These are phyloP conservation scores for Helichrysum umbraculigerum DNA, from an alignment of 129 eudicot species.

Conservation along the genomic window DNA sequence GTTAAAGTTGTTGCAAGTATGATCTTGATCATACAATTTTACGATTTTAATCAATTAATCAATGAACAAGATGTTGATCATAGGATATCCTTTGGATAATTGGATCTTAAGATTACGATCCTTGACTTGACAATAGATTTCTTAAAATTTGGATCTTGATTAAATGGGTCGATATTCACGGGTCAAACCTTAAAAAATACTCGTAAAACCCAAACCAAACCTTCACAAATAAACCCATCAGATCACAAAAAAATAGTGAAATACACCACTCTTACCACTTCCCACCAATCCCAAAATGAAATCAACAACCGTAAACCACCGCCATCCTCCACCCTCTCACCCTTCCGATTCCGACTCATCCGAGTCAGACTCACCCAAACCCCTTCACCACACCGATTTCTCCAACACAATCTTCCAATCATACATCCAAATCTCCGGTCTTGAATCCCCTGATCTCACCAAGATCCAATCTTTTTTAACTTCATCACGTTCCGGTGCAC, in stretches of 20 bases:
- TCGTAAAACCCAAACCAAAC: constrained; percentile 1
- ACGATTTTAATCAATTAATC: no score
- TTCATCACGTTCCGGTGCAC: constrained; percentile 87
- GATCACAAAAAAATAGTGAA: not conserved
- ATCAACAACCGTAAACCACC: constrained; percentile 28
- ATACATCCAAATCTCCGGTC: constrained; percentile 57
- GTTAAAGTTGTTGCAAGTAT: no score
- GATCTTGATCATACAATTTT: no score
- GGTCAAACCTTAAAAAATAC: not conserved
- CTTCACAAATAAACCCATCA: not conserved
- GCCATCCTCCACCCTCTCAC: constrained; percentile 33
- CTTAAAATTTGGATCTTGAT: no score
- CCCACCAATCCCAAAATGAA: constrained; percentile 39
- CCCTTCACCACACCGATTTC: constrained; percentile 65
- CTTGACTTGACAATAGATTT: no score
- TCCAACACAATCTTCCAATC: constrained; percentile 84
- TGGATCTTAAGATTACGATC: no score
- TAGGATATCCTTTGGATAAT: no score
- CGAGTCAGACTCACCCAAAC: constrained; percentile 46
- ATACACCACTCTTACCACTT: constrained; percentile 13
- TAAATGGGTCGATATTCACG: not conserved
- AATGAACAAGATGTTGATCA: no score
- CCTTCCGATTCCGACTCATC: constrained; percentile 63
- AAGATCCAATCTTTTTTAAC: constrained; percentile 90
- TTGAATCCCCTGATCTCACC: constrained; percentile 50